Base-by-base conservation (phyloP, 176 grass and related monocot species). In the Canna indica region DNA sequence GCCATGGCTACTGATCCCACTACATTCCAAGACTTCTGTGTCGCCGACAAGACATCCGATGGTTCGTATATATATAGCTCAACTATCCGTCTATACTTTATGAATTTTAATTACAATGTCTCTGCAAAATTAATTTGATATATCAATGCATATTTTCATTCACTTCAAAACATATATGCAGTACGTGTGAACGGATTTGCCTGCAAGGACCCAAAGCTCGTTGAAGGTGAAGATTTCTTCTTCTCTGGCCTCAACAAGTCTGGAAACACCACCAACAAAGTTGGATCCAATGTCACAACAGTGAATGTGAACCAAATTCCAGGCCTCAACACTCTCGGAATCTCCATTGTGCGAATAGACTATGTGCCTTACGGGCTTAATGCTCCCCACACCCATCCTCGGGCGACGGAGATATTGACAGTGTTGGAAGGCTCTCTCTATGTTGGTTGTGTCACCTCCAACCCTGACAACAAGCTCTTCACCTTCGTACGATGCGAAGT, bases 341-440 rank as follows among this genome's bases (percentile, higher is more conserved):
- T 88, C n/a, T 77, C 88, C 0, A 73, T 75, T 32, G 76, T 79
- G 2, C 1, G 27, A 57, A 61, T 87, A 15, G 48, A 38, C 52
- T 85, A 27, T 78, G 82, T 74, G 5, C 31, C 69, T 8, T 75
- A 36, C 25, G 30, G 85, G 67, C 28, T 83, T 10, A 82, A 87
- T 41, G 64, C 73, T 1, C 72, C 78, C 4, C 89, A 91, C 85
- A 88, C 74, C 15, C 89, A 91, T 80, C 89, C 74, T 3, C 85
- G 82, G 33, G 50, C 82, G 14, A 47, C 85, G 3, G 82, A 91
- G 82, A 78, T 91, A 30, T 80, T 83, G 8, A 74, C 81, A 45
- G 28, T 88, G 47, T 0, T 88, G 45, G 22, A 75, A 0, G 85
- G 85, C 0, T 47, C 79, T 9, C 85, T 88, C 64, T 77, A 62